These are phyloP conservation scores for Reutealis trisperma DNA, from an alignment of 345 rosid species.

Conservation along the genomic window DNA sequence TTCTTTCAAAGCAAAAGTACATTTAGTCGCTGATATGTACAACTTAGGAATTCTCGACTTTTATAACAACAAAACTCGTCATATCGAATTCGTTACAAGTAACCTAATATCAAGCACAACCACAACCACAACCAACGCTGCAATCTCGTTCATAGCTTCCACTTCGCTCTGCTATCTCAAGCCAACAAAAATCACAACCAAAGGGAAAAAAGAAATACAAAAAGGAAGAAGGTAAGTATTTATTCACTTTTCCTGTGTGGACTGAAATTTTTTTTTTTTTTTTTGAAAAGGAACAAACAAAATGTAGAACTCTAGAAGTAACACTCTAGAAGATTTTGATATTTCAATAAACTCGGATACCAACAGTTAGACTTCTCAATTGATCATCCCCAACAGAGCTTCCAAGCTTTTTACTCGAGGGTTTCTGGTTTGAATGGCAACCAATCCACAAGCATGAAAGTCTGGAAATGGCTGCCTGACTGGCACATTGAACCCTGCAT, in stretches of 20 bases:
- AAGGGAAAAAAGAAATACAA: not conserved
- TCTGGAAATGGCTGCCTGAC: slow-evolving; percentile 33
- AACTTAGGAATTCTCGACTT: not conserved
- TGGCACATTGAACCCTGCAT: slow-evolving; percentile 21
- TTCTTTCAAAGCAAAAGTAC: not conserved
- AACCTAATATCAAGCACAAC: not conserved
- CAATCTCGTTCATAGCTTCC: not conserved
- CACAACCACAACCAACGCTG: not conserved
- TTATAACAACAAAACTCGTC: not conserved
- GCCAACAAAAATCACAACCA: not conserved
- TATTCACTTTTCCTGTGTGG: not conserved
- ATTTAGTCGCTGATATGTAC: not conserved
- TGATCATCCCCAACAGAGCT: slow-evolving; percentile 20
- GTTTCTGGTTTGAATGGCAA: slow-evolving; percentile 23
- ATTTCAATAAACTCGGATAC: slow-evolving; percentile 36
- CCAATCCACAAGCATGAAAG: slow-evolving; percentile 38
- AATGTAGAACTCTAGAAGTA: not conserved
- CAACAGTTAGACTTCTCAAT: slow-evolving; percentile 30
- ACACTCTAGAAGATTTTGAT: slow-evolving; percentile 3
- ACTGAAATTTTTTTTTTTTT: not conserved
- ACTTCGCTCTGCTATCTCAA: not conserved
- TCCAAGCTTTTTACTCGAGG: slow-evolving; percentile 28
- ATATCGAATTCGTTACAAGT: not conserved
- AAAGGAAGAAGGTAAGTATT: not conserved
- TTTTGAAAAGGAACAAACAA: not conserved